Evolutionary conservation across 2,329 filamentous ascomycete genomes (phyloP), one percentile per base, ranked within the genome.

Genomic region (Cladophialophora exuberans): DNA sequence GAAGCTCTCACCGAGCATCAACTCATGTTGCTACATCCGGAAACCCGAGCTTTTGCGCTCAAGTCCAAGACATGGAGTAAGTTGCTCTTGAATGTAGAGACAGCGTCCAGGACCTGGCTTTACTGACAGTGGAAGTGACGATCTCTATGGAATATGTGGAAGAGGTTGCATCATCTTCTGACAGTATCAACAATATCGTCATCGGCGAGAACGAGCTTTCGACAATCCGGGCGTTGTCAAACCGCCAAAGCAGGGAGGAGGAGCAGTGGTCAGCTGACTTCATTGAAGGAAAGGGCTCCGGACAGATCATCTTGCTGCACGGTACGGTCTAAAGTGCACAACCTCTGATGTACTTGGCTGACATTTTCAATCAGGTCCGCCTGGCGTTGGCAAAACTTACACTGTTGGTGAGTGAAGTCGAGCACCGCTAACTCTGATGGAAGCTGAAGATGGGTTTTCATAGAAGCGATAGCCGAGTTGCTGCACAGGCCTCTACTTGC

Each of bases 381-480:
- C 35, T 3, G 35, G 35, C 9, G 35, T 38, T 10, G 35, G 35
- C 15, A 38, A 38, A 18, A 38, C 35, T 6, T 38, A 38, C 20
- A 38, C 35, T 10, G 35, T 38, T 18, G 35, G 35, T 38, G 20
- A 2, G 35, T 38, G n/a, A n/a, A n/a, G n/a, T n/a, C n/a, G n/a
- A n/a, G n/a, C n/a, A n/a, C n/a, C n/a, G n/a, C n/a, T n/a, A n/a
- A n/a, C n/a, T n/a, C n/a, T n/a, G n/a, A n/a, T n/a, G n/a, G n/a
- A n/a, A n/a, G n/a, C n/a, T n/a, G 35, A 38, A 38, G 15, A 10
- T 10, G 15, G 5, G 1, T 10, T 38, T 38, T 7, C 35, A 18
- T 38, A 43, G 42, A 81, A 58, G 35, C 50, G 3, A 73, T 81
- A 3, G 79, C 79, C 5, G 79, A 83, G 66, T 69, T 79, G 17